Evolutionary conservation across 2,329 filamentous ascomycete species (phyloP).

Genomic region (Apiospora malaysiana): DNA sequence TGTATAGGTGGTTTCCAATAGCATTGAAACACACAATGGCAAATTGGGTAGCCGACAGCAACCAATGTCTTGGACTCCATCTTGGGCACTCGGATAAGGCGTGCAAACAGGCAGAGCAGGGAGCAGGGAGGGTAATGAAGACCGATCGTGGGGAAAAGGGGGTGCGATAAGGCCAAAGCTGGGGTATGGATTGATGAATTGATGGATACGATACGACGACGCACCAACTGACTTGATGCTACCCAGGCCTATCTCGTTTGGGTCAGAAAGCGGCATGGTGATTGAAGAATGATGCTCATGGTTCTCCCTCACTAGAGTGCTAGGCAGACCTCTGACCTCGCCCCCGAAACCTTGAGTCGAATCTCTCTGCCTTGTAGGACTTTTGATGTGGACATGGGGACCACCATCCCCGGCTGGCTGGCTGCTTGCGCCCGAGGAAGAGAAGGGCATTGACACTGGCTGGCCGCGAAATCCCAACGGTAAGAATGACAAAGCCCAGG

Average conservation of each 20-base stretch:
- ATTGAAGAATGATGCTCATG: slow-evolving; percentile 11
- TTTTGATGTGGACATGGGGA: background rate
- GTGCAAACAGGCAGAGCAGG: too few relatives aligned
- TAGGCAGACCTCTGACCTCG: slow-evolving; percentile 11
- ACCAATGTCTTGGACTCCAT: background rate
- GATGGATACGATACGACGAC: slow-evolving; percentile 10
- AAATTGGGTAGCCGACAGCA: background rate
- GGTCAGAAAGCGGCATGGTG: background rate
- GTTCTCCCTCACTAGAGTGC: background rate
- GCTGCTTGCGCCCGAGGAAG: background rate
- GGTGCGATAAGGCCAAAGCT: slow-evolving; percentile 11
- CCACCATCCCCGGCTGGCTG: background rate
- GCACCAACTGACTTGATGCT: slow-evolving; percentile 11
- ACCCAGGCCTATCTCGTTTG: slow-evolving; percentile 8
- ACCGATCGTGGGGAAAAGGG: slow-evolving; percentile 18
- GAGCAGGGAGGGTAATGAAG: slow-evolving; percentile 3
- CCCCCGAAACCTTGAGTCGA: background rate
- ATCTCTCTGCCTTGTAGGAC: slow-evolving; percentile 1
- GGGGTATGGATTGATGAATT: background rate
- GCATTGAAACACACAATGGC: slow-evolving; percentile 13
- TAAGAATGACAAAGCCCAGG: background rate
- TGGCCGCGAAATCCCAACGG: background rate
- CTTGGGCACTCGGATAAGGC: background rate
- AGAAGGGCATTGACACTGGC: background rate
- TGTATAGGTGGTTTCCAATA: background rate